Evolutionary conservation across 495 filamentous ascomycete genomes (phyloP).

Genomic region (Penicillium ochrochloron): DNA sequence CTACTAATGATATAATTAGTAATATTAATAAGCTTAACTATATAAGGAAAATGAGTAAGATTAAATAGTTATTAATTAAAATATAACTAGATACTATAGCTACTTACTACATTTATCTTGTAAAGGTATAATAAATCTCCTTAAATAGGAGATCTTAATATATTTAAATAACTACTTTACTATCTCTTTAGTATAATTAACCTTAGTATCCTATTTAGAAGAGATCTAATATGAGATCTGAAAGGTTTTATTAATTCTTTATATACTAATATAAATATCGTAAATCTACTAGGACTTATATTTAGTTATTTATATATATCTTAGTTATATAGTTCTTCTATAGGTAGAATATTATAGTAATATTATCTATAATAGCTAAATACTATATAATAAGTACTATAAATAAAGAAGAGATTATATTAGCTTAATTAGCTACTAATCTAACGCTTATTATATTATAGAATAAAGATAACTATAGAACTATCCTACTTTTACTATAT

Average conservation of each 20-base stretch:
- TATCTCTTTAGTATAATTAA: neutral
- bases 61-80: no score
- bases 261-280: neutral
- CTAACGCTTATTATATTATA: no score
- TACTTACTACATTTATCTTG: no score
- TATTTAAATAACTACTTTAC: neutral
- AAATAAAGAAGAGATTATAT: no score
- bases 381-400: no score
- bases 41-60: neutral
- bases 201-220: neutral
- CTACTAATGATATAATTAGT: neutral
- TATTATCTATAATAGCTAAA: neutral
- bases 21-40: no score
- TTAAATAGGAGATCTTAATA: neutral
- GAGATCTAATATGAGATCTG: neutral
- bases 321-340: neutral
- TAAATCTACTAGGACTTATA: neutral
- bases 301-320: neutral
- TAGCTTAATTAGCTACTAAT: no score
- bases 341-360: neutral
- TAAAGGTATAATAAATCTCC: neutral
- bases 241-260: neutral
- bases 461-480: no score
- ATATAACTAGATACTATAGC: no score
- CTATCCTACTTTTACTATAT: no score